Percentiles rank a stretch among this genome's conserved stretches.
phyloP scores from a whole-genome alignment of 2,329 filamentous ascomycete genomes.

The Sporothrix sp. region DNA sequence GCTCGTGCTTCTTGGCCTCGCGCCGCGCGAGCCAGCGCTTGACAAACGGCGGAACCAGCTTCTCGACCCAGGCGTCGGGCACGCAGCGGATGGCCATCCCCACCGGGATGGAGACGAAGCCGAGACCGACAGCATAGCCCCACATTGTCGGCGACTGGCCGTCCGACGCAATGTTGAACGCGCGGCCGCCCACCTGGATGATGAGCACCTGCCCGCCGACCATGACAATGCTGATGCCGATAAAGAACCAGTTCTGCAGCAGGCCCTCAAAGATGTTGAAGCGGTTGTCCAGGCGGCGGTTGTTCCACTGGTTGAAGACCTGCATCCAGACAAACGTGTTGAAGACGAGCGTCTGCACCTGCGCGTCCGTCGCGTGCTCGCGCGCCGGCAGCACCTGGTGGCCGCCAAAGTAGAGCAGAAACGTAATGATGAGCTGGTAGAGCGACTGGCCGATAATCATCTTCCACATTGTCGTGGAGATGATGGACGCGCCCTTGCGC shows the following conservation, averaged over 20 bases:
- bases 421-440: slow-evolving; percentile 73
- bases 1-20: slow-evolving; percentile 14
- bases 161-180: slow-evolving; percentile 60
- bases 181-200: slow-evolving; percentile 71
- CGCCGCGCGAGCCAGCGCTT: slow-evolving; percentile 33
- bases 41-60: slow-evolving; percentile 43
- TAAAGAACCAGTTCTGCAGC: slow-evolving; percentile 77
- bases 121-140: slow-evolving; percentile 78
- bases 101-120: slow-evolving; percentile 74
- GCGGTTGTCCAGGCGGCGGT: slow-evolving; percentile 84
- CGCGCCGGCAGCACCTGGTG: slow-evolving; percentile 27
- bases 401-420: slow-evolving; percentile 61
- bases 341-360: slow-evolving; percentile 78
- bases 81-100: slow-evolving; percentile 73
- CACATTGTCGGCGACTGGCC: slow-evolving; percentile 66
- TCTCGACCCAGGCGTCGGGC: slow-evolving; percentile 58
- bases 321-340: slow-evolving; percentile 99
- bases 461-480: slow-evolving; percentile 95
- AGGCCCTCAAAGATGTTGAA: slow-evolving; percentile 95
- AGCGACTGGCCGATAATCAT: slow-evolving; percentile 93
- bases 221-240: slow-evolving; percentile 77
- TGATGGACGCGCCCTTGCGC: slow-evolving; percentile 48
- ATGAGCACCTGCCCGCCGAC: slow-evolving; percentile 83
- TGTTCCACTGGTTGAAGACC: slow-evolving; percentile 97
- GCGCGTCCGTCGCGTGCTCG: slow-evolving; percentile 31